These are phyloP conservation scores for Leptographium wingfieldii DNA, from an alignment of 2,329 filamentous ascomycete species.

Conservation along the genomic window DNA sequence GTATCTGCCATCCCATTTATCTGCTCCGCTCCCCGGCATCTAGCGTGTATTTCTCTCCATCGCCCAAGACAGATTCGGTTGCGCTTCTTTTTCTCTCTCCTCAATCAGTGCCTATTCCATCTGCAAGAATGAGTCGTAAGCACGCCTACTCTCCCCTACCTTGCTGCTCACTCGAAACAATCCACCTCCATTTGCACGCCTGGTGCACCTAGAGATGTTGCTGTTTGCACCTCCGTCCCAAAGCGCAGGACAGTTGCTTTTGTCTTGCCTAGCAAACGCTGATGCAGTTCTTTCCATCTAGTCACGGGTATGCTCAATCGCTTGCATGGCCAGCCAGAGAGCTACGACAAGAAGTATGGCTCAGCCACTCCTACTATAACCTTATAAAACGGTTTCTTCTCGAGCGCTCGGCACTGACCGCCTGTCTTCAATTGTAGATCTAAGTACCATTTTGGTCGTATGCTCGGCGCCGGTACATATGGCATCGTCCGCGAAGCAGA, in stretches of 20 bases:
- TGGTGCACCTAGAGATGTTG: background rate
- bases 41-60: background rate
- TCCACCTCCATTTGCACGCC: background rate
- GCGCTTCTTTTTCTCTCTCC: background rate
- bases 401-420: background rate
- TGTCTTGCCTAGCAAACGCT: background rate
- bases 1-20: background rate
- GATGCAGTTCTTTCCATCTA: constrained; percentile 21
- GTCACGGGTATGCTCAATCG: constrained; percentile 88
- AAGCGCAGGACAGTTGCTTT: background rate
- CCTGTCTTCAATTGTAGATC: constrained; percentile 37
- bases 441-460: constrained; percentile 85
- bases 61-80: background rate
- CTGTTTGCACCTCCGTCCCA: background rate
- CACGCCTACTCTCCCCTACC: background rate
- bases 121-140: background rate
- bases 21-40: background rate
- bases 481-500: constrained; percentile 96
- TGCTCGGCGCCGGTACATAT: constrained; percentile 92
- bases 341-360: constrained; percentile 91
- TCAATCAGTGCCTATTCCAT: background rate
- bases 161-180: background rate
- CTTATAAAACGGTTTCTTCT: background rate
- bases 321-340: constrained; percentile 91
- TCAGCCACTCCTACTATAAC: background rate